These are phyloP conservation scores for Dothidotthia symphoricarpi DNA, from an alignment of 2,329 filamentous ascomycete species.

Conservation along the genomic window DNA sequence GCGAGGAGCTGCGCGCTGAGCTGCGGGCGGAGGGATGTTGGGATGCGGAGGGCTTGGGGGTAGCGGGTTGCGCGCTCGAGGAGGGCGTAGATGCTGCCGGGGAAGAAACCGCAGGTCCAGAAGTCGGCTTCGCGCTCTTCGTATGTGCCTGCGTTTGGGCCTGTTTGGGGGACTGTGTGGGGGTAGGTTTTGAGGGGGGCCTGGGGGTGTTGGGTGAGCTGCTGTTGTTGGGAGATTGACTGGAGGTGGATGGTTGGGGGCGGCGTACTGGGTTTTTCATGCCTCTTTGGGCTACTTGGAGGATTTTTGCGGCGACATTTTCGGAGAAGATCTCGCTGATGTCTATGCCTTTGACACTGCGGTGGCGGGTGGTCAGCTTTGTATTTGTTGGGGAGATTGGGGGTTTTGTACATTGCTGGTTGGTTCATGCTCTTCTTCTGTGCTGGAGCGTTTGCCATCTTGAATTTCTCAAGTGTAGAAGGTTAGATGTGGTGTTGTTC, in stretches of 20 bases:
- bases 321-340: constrained; percentile 30
- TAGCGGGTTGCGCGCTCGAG: constrained; percentile 34
- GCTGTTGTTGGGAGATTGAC: background rate
- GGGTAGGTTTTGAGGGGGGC: constrained; percentile 33
- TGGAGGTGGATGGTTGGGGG: background rate
- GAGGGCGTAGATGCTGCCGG: constrained; percentile 35
- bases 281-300: constrained; percentile 35
- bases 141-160: constrained; percentile 24
- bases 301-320: constrained; percentile 31
- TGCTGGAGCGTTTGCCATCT: constrained; percentile 7
- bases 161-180: constrained; percentile 35
- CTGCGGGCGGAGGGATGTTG: constrained; percentile 14
- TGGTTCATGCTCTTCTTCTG: constrained; percentile 1
- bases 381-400: background rate
- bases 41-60: constrained; percentile 25
- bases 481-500: no score
- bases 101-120: constrained; percentile 41
- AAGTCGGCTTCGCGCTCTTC: constrained; percentile 39
- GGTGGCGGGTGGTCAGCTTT: background rate
- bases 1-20: constrained; percentile 26
- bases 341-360: constrained; percentile 27
- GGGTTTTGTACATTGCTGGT: constrained; percentile 9
- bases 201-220: constrained; percentile 3
- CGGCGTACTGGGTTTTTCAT: constrained; percentile 21
- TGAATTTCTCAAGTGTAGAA: background rate